Evolutionary conservation across 768 basidiomycete genomes (phyloP), one percentile per base, ranked within the genome.

Genomic region (Leccinum ochraceum): DNA sequence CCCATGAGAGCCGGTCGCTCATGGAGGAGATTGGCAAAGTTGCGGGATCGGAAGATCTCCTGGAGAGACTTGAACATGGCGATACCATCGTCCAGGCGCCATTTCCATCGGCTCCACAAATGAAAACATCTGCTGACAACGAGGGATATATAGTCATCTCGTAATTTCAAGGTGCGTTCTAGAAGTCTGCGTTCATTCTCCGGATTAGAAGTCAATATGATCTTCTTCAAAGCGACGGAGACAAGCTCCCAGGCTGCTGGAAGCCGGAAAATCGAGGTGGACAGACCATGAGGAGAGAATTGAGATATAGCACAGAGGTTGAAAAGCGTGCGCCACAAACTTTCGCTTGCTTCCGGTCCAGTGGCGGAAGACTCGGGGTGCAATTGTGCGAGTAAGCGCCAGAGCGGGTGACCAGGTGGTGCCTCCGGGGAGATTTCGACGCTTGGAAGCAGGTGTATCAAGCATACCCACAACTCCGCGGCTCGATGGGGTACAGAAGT

Each of bases 31-130:
- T 91, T 90, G 9, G 84, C 81, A 63, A 92, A 92, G 50, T 86
- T 84, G 17, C 95, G 86, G 48, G 83, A 86, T 56, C 85, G 83
- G 75, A 97, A 94, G 10, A 94, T 83, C 30, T 85, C 82, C 26
- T 82, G 82, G 6, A 97, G 79, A 22, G 81, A 79, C 55, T 81
- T 81, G 67, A 96, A 83, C 60, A 93, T 74, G 6, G 68, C 68
- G 11, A 80, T 81, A 2, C 86, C 83, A 17, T 83, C 80, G 14
- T 81, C 75, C 30, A 92, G 78, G 13, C 70, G 68, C 95, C 95
- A 98, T 26, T 78, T 70, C 92, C 94, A 97, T n/a, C 80, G 78
- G 30, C 81, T 79, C 67, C 81, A 86, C 49, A 98, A 73, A n/a
- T 85, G 75, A 58, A 90, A 83, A 71, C 92, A 94, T 14, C 95